Evolutionary conservation across 169 alveolate genomes (phyloP), one percentile per base, ranked within the genome.

Genomic region (Cryptosporidium meleagridis): DNA sequence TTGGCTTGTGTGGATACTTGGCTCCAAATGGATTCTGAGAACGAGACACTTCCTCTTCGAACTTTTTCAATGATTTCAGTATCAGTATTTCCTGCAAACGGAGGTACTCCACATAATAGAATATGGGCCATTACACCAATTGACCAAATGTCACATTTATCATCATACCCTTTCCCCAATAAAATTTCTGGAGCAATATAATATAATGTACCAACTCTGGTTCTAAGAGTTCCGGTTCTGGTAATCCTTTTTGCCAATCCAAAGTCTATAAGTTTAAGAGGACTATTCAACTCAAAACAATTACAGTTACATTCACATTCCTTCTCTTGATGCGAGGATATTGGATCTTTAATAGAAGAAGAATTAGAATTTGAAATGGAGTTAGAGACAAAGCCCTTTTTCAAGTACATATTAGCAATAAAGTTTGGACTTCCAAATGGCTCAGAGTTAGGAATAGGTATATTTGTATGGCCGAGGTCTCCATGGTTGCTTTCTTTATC

Each of bases 181-280:
- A 94, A 93, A 29, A 97, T 98, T 92, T 97, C 99, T 7, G 99
- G 99, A 51, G 97, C 97, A 92, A 96, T 97, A 93, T 96, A 97
- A 91, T 96, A 95, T 12, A 96, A 95, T 1, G 99, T 97, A 41
- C 98, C 98, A 52, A 92, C 93, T 26, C 94, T 86, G 61, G 91
- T 85, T 62, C 94, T 70, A 53, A 93, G 75, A 23, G 86, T 91
- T 85, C 93, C 94, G 1, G 94, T 75, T 58, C 92, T 85, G 33
- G 92, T 92, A 70, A 92, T 86, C 51, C 92, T 62, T 53, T 92
- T 92, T 21, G 95, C 95, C 69, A 93, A 51, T 9, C 95, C 95
- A 84, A 93, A 93, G 59, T 93, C 95, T 31, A 93, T 93, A 26
- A 93, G 91, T 75, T 93, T 93, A 45, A 93, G 75, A 26, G 93